Conservation (phyloP, 2,329 filamentous ascomycete genomes). For the Apiospora malaysiana region DNA sequence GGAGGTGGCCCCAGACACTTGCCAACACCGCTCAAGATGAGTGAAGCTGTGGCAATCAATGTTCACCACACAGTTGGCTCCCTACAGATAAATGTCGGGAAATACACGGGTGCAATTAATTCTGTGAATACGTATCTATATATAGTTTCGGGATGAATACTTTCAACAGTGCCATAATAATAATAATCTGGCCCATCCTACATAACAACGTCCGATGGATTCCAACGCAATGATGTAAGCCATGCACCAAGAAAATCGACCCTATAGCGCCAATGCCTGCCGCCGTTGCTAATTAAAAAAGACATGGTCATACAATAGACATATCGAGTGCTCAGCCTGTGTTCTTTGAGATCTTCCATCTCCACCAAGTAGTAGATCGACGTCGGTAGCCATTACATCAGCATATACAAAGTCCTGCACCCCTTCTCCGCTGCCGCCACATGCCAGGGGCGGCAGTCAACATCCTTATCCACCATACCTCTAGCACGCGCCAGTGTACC, state of each 20-base stretch:
- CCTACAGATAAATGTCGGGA: too few relatives aligned
- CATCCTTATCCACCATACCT: slow-evolving; percentile 63
- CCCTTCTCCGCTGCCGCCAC: slow-evolving; percentile 74
- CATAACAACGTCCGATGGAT: not conserved
- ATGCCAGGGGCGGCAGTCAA: slow-evolving; percentile 78
- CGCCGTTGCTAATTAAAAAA: not conserved
- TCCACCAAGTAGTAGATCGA: not conserved
- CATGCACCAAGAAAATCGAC: slow-evolving; percentile 6
- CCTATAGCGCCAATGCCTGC: slow-evolving; percentile 14
- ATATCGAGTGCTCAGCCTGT: not conserved
- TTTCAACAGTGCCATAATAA: not conserved
- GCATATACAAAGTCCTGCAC: slow-evolving; percentile 6
- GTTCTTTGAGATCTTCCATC: not conserved
- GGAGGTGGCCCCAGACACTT: not conserved
- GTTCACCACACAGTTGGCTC: not conserved
- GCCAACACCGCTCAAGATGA: not conserved
- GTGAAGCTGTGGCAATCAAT: not conserved
- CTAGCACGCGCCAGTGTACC: slow-evolving; percentile 72
- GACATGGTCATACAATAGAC: slow-evolving; percentile 4
- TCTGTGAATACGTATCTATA: not conserved
- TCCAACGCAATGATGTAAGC: not conserved
- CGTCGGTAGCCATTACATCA: not conserved
- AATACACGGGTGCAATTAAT: not conserved
- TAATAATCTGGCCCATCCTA: not conserved
- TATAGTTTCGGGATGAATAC: not conserved